Percentiles rank a stretch among this genome's conserved stretches.
Conservation (phyloP, 2,329 filamentous ascomycete species). For the Colletotrichum sp. region DNA sequence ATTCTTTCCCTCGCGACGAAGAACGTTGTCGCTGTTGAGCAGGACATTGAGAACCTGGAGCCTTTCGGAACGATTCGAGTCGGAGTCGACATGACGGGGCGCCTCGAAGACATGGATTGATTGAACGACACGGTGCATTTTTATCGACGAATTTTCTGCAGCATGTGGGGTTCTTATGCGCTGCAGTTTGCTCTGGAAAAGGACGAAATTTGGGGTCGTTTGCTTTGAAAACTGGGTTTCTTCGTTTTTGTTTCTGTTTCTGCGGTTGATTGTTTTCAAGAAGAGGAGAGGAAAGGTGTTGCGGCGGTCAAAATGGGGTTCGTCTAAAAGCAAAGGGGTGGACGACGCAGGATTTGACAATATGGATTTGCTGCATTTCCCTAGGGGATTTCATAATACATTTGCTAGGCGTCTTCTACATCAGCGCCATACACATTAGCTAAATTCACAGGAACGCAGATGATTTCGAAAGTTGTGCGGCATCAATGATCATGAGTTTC, state of each 20-base stretch:
- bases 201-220: not conserved
- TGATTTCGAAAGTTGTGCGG: not conserved
- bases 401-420: not conserved
- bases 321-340: not conserved
- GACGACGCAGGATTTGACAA: not conserved
- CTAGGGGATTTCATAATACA: not conserved
- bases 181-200: not conserved
- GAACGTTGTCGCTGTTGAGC: slow-evolving; percentile 65
- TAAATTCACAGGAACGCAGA: not conserved
- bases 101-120: not conserved
- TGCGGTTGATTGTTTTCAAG: not conserved
- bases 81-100: slow-evolving; percentile 30
- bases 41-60: slow-evolving; percentile 48
- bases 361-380: not conserved
- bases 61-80: slow-evolving; percentile 55
- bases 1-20: slow-evolving; percentile 74
- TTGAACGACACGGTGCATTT: not conserved
- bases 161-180: not conserved
- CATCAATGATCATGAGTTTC: slow-evolving; percentile 15
- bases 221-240: not conserved
- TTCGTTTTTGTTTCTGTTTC: not conserved
- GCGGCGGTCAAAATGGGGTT: not conserved
- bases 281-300: not conserved
- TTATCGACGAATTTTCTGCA: not conserved
- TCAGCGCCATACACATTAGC: slow-evolving; percentile 14